Base-by-base conservation (phyloP, 306 rosid species). In the Rosa rugosa region DNA sequence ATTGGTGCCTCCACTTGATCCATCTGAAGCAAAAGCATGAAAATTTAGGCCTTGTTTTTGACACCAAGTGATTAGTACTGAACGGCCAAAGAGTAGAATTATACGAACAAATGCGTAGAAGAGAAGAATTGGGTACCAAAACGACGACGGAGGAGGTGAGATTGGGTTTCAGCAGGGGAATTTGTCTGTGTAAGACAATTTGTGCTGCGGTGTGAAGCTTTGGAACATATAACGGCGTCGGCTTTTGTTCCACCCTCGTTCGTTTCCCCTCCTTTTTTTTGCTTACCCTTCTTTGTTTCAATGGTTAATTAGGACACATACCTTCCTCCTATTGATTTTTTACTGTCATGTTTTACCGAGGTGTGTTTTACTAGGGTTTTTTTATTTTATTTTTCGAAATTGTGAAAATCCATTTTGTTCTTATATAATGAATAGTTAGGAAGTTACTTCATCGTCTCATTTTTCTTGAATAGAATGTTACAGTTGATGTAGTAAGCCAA, bases 1-100 rank as follows among this genome's bases (percentile, higher is more conserved):
- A 72, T 49, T 80, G 83, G 81, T 2, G 79, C 86, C 68, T 74
- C 88, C 69, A 83, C 42, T n/a, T 76, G 76, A 75, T 84, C 88
- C 79, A 86, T 83, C 89, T 82, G 77, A 62, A 36, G 44, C 44
- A 22, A 42, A 42, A 59, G 69, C 2, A 11, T 16, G 44, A 25
- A 14, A 44, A 23, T 57, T 23, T 5, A 23, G 46, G 77, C 59
- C 11, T 56, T 38, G 36, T 54, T 54, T 54, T 54, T 25, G 77
- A 44, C 36, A 56, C 66, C 14, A 38, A 73, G 16, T 36, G 3
- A 64, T 64, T 64, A 64, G 22, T 64, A 64, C 8, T 57, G 11
- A 56, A 23, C 10, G 31, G 6, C 11, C 4, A 53, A 23, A 74
- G 54, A 72, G 62, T 49, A 25, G 45, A 49, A 34, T 18, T 64